These are phyloP conservation scores for Leccinum cinnamomeum DNA, from an alignment of 1,284 basidiomycete species.

Conservation along the genomic window DNA sequence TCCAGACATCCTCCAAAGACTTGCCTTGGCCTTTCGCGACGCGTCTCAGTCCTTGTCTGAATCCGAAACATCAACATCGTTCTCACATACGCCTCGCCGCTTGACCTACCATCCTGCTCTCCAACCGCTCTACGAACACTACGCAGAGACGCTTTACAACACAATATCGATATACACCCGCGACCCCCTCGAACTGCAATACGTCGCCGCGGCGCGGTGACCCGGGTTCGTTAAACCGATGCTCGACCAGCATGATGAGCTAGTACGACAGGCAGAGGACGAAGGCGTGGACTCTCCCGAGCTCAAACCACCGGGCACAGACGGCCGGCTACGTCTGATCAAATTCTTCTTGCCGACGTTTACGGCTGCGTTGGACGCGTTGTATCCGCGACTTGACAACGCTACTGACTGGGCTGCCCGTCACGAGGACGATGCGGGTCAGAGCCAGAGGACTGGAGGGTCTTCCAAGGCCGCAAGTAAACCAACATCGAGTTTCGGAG, in stretches of 20 bases:
- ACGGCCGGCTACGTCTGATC: conserved; percentile 60
- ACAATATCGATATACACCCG: conserved; percentile 65
- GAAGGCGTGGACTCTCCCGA: conserved; percentile 31
- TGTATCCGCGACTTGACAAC: conserved; percentile 64
- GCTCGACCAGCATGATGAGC: conserved; percentile 48
- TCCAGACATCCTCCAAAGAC: conserved; percentile 34
- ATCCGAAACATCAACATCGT: not conserved
- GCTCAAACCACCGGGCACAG: conserved; percentile 46
- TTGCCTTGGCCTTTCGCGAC: conserved; percentile 25
- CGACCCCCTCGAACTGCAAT: conserved; percentile 70
- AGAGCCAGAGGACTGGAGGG: not conserved
- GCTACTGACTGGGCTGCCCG: conserved; percentile 57
- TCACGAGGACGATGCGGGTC: conserved; percentile 40
- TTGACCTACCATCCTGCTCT: conserved; percentile 54
- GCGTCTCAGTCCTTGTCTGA: conserved; percentile 30
- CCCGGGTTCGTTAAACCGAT: conserved; percentile 72
- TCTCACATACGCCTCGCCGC: conserved; percentile 23
- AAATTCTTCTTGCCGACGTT: conserved; percentile 61
- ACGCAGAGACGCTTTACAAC: conserved; percentile 61
- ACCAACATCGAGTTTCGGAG: conserved; percentile 18
- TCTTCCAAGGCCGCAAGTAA: conserved; percentile 8
- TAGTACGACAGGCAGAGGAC: conserved; percentile 22
- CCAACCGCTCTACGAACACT: conserved; percentile 63
- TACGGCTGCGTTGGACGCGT: conserved; percentile 57
- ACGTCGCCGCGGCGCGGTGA: conserved; percentile 79